These are phyloP conservation scores for Aurantiochytrium sp. DNA, from an alignment of 108 stramenopile genomes.

Conservation along the genomic window DNA sequence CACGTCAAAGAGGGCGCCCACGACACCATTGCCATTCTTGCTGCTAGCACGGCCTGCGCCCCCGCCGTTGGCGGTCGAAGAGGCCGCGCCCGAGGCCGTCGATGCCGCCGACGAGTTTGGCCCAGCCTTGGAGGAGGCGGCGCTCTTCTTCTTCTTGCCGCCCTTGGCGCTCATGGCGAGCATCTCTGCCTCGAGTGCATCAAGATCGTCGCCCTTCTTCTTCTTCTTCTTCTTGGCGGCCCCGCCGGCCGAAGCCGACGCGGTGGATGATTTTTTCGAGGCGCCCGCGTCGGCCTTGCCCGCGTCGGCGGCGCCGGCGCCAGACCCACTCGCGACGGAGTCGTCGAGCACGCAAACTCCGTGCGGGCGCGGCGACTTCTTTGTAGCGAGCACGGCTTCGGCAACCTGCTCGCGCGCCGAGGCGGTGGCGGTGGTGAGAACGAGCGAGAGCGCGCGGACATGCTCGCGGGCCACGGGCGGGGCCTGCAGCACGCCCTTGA, in stretches of 20 bases:
- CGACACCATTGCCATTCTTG: neutral
- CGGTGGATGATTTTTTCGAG: neutral
- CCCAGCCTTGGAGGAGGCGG: neutral
- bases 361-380: neutral
- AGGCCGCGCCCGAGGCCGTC: neutral
- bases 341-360: neutral
- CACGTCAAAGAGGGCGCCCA: neutral
- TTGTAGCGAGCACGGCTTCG: neutral
- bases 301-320: neutral
- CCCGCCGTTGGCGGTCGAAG: too few relatives aligned
- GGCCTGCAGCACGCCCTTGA: neutral
- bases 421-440: neutral
- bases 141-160: neutral
- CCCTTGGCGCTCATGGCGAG: neutral
- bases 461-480: neutral
- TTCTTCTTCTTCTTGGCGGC: neutral
- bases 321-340: neutral
- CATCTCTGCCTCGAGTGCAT: conserved; percentile 2
- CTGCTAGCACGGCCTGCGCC: too few relatives aligned
- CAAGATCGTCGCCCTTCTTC: conserved; percentile 11
- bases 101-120: neutral
- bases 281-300: neutral
- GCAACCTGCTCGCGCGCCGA: neutral
- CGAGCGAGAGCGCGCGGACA: neutral
- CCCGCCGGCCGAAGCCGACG: neutral